Evolutionary conservation across 2,329 filamentous ascomycete genomes (phyloP).

Genomic region (Aureobasidium subglaciale): DNA sequence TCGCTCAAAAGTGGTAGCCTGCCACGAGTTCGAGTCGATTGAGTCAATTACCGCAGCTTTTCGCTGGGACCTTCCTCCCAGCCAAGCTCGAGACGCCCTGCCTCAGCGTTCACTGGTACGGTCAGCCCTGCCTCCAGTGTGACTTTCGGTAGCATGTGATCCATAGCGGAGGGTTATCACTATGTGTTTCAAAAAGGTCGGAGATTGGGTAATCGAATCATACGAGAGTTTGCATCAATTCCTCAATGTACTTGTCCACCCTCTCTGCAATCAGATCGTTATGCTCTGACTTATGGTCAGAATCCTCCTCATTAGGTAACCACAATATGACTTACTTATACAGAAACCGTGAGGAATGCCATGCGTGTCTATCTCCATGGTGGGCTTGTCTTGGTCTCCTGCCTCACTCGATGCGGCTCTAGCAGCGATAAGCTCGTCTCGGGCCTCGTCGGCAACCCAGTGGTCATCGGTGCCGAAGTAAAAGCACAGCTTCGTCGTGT

Average conservation of each 20-base stretch:
- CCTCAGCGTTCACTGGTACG: too few species aligned
- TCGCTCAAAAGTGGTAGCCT: too few species aligned
- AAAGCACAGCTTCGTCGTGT: conserved; percentile 45
- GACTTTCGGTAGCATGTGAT: too few species aligned
- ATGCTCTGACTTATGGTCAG: conserved; percentile 30
- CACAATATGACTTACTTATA: conserved; percentile 40
- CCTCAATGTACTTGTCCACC: conserved; percentile 40
- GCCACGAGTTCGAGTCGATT: too few species aligned
- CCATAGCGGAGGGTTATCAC: too few species aligned
- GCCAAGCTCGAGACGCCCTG: too few species aligned
- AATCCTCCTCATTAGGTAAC: too few species aligned
- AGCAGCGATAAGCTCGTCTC: conserved; percentile 47
- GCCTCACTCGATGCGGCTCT: conserved; percentile 29
- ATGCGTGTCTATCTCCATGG: conserved; percentile 49
- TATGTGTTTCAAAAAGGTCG: too few species aligned
- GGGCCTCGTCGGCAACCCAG: conserved; percentile 53
- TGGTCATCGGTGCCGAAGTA: conserved; percentile 55
- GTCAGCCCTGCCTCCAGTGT: too few species aligned
- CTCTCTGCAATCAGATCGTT: conserved; percentile 44
- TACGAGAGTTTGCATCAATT: background rate
- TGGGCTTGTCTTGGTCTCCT: conserved; percentile 37
- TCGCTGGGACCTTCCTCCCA: too few species aligned
- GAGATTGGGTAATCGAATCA: background rate
- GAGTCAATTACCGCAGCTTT: too few species aligned
- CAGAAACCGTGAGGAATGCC: conserved; percentile 55